Conservation (phyloP, 225 moss, liverwort and hornwort genomes). For the Takakia lepidozioides region DNA sequence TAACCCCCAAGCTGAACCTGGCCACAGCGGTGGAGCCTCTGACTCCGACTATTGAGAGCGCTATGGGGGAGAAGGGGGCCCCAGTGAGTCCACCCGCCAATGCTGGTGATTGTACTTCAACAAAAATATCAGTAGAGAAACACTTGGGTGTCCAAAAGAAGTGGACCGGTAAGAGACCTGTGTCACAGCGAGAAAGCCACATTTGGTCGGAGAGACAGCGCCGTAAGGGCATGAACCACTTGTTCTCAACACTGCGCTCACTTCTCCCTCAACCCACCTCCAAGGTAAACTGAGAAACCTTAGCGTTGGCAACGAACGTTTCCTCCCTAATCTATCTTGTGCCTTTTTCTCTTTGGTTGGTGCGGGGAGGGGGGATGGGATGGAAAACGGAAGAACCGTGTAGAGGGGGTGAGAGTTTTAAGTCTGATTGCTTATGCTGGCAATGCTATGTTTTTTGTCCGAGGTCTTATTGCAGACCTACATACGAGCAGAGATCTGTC, state of each 20-base stretch:
- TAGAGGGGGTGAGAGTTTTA: no score
- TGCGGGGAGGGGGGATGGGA: no score
- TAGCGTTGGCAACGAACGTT: no score
- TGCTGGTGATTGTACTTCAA: slow-evolving; percentile 34
- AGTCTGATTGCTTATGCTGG: no score
- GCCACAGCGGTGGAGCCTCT: slow-evolving; percentile 1
- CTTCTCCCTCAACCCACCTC: slow-evolving; percentile 87
- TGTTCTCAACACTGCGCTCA: slow-evolving; percentile 87
- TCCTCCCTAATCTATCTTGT: neutral
- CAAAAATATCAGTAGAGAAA: slow-evolving; percentile 25
- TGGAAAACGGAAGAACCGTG: no score
- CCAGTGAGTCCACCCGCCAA: slow-evolving; percentile 46
- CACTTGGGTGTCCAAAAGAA: slow-evolving; percentile 65
- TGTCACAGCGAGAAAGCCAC: slow-evolving; percentile 83
- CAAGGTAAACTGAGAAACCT: no score
- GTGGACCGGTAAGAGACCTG: slow-evolving; percentile 66
- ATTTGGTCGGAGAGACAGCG: slow-evolving; percentile 95
- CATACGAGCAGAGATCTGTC: no score
- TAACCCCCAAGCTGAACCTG: slow-evolving; percentile 9
- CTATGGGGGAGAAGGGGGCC: slow-evolving; percentile 4
- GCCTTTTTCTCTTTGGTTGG: no score
- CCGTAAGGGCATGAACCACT: slow-evolving; percentile 95
- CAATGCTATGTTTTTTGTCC: no score
- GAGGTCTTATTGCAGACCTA: no score
- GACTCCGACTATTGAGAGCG: neutral